Conservation (phyloP, 2,329 filamentous ascomycete species). For the Didymosphaeria variabile region DNA sequence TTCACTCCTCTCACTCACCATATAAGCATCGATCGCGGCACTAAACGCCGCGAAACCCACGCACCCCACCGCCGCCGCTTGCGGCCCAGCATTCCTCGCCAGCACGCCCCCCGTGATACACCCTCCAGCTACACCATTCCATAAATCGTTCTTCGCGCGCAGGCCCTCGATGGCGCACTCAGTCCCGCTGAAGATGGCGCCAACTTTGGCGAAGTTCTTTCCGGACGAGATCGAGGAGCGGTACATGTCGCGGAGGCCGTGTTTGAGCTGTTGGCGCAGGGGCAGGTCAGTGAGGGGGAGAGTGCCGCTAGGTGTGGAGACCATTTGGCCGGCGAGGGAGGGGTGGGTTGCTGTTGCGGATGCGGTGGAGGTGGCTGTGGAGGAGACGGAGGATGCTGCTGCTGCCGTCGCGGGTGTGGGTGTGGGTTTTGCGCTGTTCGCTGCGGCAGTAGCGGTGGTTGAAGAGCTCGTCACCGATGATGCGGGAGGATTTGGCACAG, state of each 20-base stretch:
- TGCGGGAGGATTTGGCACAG: slow-evolving; percentile 22
- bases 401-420: slow-evolving; percentile 50
- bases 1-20: slow-evolving; percentile 56
- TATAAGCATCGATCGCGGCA: slow-evolving; percentile 89
- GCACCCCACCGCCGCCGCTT: slow-evolving; percentile 87
- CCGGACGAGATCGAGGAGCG: slow-evolving; percentile 80
- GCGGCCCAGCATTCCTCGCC: slow-evolving; percentile 85
- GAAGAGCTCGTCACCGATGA: neutral
- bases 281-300: slow-evolving; percentile 71
- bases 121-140: slow-evolving; percentile 85
- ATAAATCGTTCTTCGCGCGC: slow-evolving; percentile 91
- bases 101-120: slow-evolving; percentile 91
- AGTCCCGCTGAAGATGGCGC: slow-evolving; percentile 88
- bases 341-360: slow-evolving; percentile 75
- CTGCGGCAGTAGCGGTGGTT: neutral
- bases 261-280: slow-evolving; percentile 80
- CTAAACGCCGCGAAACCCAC: slow-evolving; percentile 93
- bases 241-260: slow-evolving; percentile 96
- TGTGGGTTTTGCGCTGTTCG: slow-evolving; percentile 10
- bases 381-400: slow-evolving; percentile 58
- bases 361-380: slow-evolving; percentile 55
- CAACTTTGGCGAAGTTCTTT: slow-evolving; percentile 93
- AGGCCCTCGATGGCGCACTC: slow-evolving; percentile 95
- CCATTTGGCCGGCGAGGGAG: slow-evolving; percentile 39
- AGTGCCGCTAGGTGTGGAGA: slow-evolving; percentile 61